Evolutionary conservation across 2,329 filamentous ascomycete genomes (phyloP), one percentile per base, ranked within the genome.

Genomic region (Cladophialophora yegresii): DNA sequence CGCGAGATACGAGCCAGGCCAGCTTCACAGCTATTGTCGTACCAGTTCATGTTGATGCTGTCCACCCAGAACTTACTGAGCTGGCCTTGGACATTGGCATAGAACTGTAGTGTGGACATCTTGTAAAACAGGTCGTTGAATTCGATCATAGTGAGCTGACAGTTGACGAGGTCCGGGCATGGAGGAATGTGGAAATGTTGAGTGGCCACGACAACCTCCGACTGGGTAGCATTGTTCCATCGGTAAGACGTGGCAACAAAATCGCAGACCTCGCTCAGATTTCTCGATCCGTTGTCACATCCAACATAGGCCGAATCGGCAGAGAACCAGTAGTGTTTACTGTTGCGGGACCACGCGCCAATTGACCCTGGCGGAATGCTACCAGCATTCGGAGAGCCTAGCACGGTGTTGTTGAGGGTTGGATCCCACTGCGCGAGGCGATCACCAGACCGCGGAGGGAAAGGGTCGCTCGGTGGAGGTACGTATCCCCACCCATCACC

Each of bases 261-360:
- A 47, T 69, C 65, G 58, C 67, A 84, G 71, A 28, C 72, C 72
- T 71, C 79, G 80, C n/a, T 75, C 65, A 22, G 30, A 26, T 63
- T 73, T 71, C 26, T 75, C 67, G 26, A 77, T 75, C 59, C 74
- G 43, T 80, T 78, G 51, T 80, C 78, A 68, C 83, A 84, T 9
- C 79, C 81, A 57, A 84, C 77, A 67, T 75, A 81, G 1, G 75
- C 80, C 47, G 75, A 77, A 63, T 76, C 75, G 2, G 80, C 79
- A 69, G 83, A 76, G 75, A 85, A 84, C 78, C 80, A 83, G 75
- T 80, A 84, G 9, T 77, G 77, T 10, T 76, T 71, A 56, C 79
- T 74, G 30, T 77, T 76, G 12, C 77, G 77, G 30, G 76, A 75
- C 2, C 81, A 81, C 9, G 79, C 79, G 2, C 81, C 81, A 62